Evolutionary conservation across 164 flowering plant species (phyloP).

Genomic region (Amborella trichopoda): DNA sequence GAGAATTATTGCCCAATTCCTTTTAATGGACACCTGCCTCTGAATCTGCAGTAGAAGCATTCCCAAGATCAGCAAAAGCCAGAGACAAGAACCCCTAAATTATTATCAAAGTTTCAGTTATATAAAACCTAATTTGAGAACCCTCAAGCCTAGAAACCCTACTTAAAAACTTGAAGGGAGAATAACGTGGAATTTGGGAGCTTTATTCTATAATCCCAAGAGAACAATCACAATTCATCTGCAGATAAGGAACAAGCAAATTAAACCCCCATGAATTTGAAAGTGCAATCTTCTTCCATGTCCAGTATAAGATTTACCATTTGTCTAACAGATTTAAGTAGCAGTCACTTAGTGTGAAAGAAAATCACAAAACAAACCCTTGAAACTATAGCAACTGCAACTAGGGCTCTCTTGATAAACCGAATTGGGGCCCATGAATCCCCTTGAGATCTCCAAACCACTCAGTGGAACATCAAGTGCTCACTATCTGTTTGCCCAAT

Average conservation of each 20-base stretch:
- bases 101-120: too few relatives aligned
- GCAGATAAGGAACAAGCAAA: conserved; percentile 7
- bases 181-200: conserved; percentile 4
- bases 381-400: conserved; percentile 11
- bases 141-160: conserved; percentile 9
- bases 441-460: conserved; percentile 1
- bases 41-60: neutral
- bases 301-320: too few relatives aligned
- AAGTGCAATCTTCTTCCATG: conserved; percentile 49
- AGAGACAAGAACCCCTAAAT: neutral
- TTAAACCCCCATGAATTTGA: conserved; percentile 10
- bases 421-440: conserved; percentile 18
- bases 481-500: too few relatives aligned
- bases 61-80: neutral
- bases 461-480: too few relatives aligned
- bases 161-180: too few relatives aligned
- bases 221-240: neutral
- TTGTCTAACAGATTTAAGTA: neutral
- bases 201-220: neutral
- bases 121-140: conserved; percentile 18
- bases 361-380: conserved; percentile 7
- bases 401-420: conserved; percentile 9
- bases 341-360: conserved; percentile 4
- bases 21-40: too few relatives aligned
- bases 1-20: too few relatives aligned